A percentile compares a stretch with the other conserved stretches of the same genome.
phyloP scores from a whole-genome alignment of 345 rosid species.

The Viola odorata region DNA sequence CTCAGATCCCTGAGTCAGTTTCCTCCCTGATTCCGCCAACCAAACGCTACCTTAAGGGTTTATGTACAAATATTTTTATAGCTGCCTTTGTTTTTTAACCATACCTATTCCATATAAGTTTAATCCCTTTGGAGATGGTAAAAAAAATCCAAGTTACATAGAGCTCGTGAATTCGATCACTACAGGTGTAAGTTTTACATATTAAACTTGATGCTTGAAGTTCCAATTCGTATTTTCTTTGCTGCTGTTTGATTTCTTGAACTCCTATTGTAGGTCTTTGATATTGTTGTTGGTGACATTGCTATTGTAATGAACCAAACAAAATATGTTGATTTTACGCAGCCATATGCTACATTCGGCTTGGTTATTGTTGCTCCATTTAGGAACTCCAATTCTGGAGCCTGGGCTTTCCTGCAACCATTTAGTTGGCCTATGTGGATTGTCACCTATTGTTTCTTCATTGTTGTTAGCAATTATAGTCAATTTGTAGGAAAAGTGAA shows the following conservation, averaged over 20 bases:
- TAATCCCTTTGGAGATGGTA: slow-evolving; percentile 68
- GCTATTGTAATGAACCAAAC: slow-evolving; percentile 84
- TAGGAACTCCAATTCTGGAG: slow-evolving; percentile 65
- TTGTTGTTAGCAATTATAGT: slow-evolving; percentile 61
- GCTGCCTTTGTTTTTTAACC: slow-evolving; percentile 78
- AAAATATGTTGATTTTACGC: slow-evolving; percentile 79
- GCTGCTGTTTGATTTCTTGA: slow-evolving; percentile 3
- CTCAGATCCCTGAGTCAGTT: no score
- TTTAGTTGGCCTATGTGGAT: slow-evolving; percentile 69
- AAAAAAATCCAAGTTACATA: slow-evolving; percentile 67
- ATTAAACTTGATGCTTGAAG: not conserved
- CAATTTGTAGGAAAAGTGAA: no score
- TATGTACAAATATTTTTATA: slow-evolving; percentile 79
- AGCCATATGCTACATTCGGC: slow-evolving; percentile 88
- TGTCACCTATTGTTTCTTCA: slow-evolving; percentile 59
- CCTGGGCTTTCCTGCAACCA: slow-evolving; percentile 91
- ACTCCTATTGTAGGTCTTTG: slow-evolving; percentile 49
- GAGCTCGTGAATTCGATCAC: slow-evolving; percentile 63
- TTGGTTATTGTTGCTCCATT: slow-evolving; percentile 83
- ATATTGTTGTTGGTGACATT: slow-evolving; percentile 87
- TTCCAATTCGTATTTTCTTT: slow-evolving; percentile 6
- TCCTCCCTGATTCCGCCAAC: no score
- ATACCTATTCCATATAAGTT: slow-evolving; percentile 75
- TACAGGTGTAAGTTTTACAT: slow-evolving; percentile 62
- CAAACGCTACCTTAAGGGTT: no score